Percentiles rank a stretch among this genome's conserved stretches.
Conservation (phyloP, 1,284 basidiomycete genomes). For the Ustilago vetiveriae region DNA sequence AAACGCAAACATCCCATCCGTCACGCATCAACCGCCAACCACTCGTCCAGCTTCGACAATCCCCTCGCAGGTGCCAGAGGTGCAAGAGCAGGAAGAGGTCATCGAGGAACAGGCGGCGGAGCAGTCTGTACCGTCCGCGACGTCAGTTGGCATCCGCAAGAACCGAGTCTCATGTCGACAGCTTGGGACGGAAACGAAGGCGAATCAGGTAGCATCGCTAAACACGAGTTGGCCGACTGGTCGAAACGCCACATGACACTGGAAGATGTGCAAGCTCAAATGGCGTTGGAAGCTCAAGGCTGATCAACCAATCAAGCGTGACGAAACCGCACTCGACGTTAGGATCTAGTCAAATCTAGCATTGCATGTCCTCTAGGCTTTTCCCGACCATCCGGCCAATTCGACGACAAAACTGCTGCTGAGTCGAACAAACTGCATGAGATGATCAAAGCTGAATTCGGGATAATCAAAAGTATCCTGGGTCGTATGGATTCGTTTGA, state of each 20-base stretch:
- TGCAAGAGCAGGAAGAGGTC: conserved; percentile 21
- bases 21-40: neutral
- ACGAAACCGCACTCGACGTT: too few species aligned
- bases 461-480: conserved; percentile 47
- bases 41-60: conserved; percentile 7
- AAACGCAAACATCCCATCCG: conserved; percentile 27
- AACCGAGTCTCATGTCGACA: conserved; percentile 89
- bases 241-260: conserved; percentile 44
- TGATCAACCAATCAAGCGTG: conserved; percentile 5
- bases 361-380: neutral
- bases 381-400: conserved; percentile 33
- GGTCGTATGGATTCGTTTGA: conserved; percentile 55
- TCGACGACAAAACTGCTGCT: conserved; percentile 60
- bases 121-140: conserved; percentile 76
- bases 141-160: conserved; percentile 88
- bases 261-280: conserved; percentile 27
- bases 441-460: conserved; percentile 60
- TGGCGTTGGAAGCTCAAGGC: conserved; percentile 17
- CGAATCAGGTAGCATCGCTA: conserved; percentile 53
- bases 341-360: too few species aligned
- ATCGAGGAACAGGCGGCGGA: conserved; percentile 35
- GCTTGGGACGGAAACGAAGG: conserved; percentile 77
- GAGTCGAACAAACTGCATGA: conserved; percentile 60
- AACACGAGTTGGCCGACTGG: conserved; percentile 46
- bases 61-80: conserved; percentile 3